Conservation (phyloP, 2,329 filamentous ascomycete genomes). For the Pseudocercospora macadamiae region DNA sequence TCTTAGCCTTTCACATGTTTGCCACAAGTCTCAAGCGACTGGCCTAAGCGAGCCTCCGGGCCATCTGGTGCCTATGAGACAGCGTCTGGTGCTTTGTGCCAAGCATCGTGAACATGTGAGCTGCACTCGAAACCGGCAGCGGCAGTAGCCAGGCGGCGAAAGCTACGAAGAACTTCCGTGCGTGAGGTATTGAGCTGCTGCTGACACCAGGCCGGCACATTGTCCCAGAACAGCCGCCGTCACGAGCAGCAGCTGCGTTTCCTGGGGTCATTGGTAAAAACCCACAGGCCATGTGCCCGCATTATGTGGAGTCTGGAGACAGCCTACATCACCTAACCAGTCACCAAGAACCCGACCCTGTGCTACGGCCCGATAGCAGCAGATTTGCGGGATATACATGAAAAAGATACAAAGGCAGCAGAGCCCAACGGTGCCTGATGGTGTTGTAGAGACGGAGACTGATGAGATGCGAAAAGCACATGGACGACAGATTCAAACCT, state of each 20-base stretch:
- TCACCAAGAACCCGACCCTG: not conserved
- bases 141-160: not conserved
- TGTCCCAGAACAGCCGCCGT: not conserved
- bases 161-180: constrained; percentile 7
- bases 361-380: constrained; percentile 1
- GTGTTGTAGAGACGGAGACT: not conserved
- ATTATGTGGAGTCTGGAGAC: constrained; percentile 11
- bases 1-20: constrained; percentile 11
- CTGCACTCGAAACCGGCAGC: not conserved
- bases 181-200: not conserved
- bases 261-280: not conserved
- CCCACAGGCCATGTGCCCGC: constrained; percentile 6
- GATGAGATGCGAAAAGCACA: not conserved
- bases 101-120: constrained; percentile 2
- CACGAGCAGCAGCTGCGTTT: constrained; percentile 2
- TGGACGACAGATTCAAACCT: constrained; percentile 1
- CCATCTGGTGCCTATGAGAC: not conserved
- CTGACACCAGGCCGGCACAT: not conserved
- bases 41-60: constrained; percentile 5
- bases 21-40: constrained; percentile 7
- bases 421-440: not conserved
- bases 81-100: constrained; percentile 1
- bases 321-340: not conserved
- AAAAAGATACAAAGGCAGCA: not conserved
- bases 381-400: not conserved